These are phyloP conservation scores for Chrysoporthe puriensis DNA, from an alignment of 2,329 filamentous ascomycete genomes.

Conservation along the genomic window DNA sequence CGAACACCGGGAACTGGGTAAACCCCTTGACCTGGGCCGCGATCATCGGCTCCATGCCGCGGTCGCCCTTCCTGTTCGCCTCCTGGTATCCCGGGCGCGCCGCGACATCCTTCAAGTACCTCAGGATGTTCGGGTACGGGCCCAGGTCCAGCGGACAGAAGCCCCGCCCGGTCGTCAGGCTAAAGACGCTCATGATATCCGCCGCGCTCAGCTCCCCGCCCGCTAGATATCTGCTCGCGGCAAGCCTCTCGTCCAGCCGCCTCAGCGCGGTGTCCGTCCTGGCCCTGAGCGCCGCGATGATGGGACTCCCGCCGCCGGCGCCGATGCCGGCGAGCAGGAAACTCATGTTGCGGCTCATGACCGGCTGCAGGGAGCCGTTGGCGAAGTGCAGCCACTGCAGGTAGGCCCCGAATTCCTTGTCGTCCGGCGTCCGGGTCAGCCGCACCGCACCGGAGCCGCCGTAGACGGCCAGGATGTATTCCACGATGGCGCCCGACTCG, in stretches of 20 bases:
- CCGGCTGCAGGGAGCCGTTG: slow-evolving; percentile 40
- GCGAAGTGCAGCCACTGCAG: slow-evolving; percentile 68
- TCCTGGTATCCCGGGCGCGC: slow-evolving; percentile 49
- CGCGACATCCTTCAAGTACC: slow-evolving; percentile 49
- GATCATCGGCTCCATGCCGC: slow-evolving; percentile 43
- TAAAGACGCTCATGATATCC: slow-evolving; percentile 66
- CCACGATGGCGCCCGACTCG: slow-evolving; percentile 62
- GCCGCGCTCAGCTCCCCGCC: slow-evolving; percentile 66
- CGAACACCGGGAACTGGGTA: slow-evolving; percentile 19
- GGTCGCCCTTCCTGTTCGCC: slow-evolving; percentile 54
- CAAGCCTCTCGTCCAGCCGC: slow-evolving; percentile 54
- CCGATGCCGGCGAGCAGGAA: slow-evolving; percentile 44
- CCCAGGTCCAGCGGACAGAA: slow-evolving; percentile 48
- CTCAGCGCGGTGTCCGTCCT: slow-evolving; percentile 37
- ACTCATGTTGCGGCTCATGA: slow-evolving; percentile 31
- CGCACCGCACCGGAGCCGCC: slow-evolving; percentile 14
- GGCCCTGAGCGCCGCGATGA: slow-evolving; percentile 37
- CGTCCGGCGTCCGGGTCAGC: slow-evolving; percentile 49
- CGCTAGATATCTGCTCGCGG: slow-evolving; percentile 56
- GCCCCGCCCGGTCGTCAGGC: slow-evolving; percentile 63
- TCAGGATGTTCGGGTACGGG: slow-evolving; percentile 47
- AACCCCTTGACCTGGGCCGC: slow-evolving; percentile 23
- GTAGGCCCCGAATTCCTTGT: slow-evolving; percentile 60
- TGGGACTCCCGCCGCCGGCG: slow-evolving; percentile 26
- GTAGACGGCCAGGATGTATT: slow-evolving; percentile 59